Evolutionary conservation across 2,329 filamentous ascomycete species (phyloP).

Genomic region (Penicillium hesseltinei): DNA sequence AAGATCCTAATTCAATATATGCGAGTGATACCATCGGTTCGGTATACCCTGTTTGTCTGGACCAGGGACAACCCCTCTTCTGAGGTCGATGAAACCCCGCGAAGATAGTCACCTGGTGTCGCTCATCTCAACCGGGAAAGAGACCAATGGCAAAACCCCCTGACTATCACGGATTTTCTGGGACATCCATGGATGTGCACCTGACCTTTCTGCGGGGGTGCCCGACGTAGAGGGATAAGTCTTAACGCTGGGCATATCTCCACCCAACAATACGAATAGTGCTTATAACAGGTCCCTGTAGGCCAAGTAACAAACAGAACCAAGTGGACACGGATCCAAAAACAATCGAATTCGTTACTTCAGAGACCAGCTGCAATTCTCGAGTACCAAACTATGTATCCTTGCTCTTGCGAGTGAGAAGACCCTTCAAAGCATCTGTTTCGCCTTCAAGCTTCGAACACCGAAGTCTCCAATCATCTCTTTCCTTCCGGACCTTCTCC

Average conservation of each 20-base stretch:
- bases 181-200: background rate
- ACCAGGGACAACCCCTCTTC: background rate
- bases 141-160: background rate
- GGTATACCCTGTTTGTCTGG: background rate
- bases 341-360: background rate
- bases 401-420: conserved; percentile 20
- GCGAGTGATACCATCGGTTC: background rate
- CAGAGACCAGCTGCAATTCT: conserved; percentile 13
- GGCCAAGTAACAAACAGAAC: background rate
- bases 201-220: background rate
- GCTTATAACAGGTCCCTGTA: background rate
- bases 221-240: background rate
- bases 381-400: conserved; percentile 8
- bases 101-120: background rate
- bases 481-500: conserved; percentile 31
- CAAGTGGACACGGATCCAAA: background rate
- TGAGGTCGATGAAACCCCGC: background rate
- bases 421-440: conserved; percentile 34
- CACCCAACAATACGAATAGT: background rate
- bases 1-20: background rate
- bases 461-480: conserved; percentile 36
- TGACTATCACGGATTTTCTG: background rate
- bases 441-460: conserved; percentile 39
- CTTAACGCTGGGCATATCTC: too few species aligned
- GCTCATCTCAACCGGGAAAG: background rate